A percentile compares a stretch with the other conserved stretches of the same genome.
These are phyloP conservation scores for Exserohilum rostratum DNA, from an alignment of 2,329 filamentous ascomycete species.

Conservation along the genomic window DNA sequence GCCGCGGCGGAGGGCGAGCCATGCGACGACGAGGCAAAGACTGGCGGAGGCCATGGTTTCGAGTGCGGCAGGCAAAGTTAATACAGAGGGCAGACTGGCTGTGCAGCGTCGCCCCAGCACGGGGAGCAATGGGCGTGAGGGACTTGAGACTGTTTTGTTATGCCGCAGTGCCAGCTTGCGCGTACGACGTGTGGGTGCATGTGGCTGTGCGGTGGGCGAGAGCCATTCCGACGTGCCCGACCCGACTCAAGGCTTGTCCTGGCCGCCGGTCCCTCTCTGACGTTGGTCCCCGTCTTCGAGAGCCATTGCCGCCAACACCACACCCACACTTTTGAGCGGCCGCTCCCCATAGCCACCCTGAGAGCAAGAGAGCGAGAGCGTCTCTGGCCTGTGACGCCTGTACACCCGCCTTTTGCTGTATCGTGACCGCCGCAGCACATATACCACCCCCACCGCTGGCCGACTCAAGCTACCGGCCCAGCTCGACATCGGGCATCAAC, in stretches of 20 bases:
- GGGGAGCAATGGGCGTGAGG: background rate
- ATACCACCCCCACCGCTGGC: slow-evolving; percentile 18
- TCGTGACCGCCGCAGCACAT: slow-evolving; percentile 8
- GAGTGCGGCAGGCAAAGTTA: too few species aligned
- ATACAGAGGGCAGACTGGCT: too few species aligned
- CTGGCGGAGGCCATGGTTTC: too few species aligned
- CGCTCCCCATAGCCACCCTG: slow-evolving; percentile 10
- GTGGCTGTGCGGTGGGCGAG: slow-evolving; percentile 25
- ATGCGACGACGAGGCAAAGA: too few species aligned
- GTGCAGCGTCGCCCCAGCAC: background rate
- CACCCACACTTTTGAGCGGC: slow-evolving; percentile 12
- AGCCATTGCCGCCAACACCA: slow-evolving; percentile 11
- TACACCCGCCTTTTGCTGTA: slow-evolving; percentile 1
- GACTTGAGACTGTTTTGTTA: background rate
- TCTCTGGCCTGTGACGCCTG: slow-evolving; percentile 7
- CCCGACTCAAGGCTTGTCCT: slow-evolving; percentile 9
- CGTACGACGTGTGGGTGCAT: slow-evolving; percentile 13
- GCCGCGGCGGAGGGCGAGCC: too few species aligned
- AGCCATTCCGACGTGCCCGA: slow-evolving; percentile 15
- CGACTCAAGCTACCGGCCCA: slow-evolving; percentile 22
- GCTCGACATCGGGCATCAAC: slow-evolving; percentile 42
- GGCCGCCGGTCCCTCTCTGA: slow-evolving; percentile 9
- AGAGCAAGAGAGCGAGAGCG: background rate
- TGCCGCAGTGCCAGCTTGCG: slow-evolving; percentile 8
- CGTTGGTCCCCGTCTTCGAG: slow-evolving; percentile 10